Evolutionary conservation across 2,329 filamentous ascomycete species (phyloP), one percentile per base, ranked within the genome.

Genomic region (Clarireedia sp.): DNA sequence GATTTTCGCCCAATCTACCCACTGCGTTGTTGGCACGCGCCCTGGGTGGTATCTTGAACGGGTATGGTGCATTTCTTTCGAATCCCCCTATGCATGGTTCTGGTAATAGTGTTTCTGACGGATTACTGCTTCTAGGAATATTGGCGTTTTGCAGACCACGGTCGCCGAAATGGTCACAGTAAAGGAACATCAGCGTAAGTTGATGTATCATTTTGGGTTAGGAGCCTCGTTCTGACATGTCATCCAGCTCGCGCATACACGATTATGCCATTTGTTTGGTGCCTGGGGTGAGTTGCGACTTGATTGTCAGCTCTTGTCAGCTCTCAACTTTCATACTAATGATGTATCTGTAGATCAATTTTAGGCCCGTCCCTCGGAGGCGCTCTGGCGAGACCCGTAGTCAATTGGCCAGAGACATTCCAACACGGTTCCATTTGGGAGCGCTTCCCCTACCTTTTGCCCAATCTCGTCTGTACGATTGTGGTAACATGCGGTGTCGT

Each of bases 231-330:
- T 47, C 63, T 69, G 62, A 69, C 64, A 56, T 49, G 56, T 63
- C 49, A 53, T 52, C 56, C 59, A 90, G 87, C 91, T 63, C 89
- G 89, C 64, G 94, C 92, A 49, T 99, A 95, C 73, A 90, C 92
- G 12, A 91, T 97, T 63, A 96, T 99, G 90, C 94, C 94, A 6
- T 90, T 96, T 69, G 89, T 97, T 24, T 99, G 94, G 94, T 96
- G 91, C 69, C 79, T 99, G 67, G 94, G 94, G 78, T 89, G 76
- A 73, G 77, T 51, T 44, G 5, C 14, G n/a, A 23, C 52, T 48
- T 36, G 24, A 41, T 45, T 40, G 19, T 54, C 38, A 54, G 51
- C 50, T 44, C 19, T 58, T 43, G 23, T 57, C 41, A 47, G 45
- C 45, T 12, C 44, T 51, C 40, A 55, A 54, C 14, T 49, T 49